These are phyloP conservation scores for Ustilago vetiveriae DNA, from an alignment of 1,284 basidiomycete genomes.

Conservation along the genomic window DNA sequence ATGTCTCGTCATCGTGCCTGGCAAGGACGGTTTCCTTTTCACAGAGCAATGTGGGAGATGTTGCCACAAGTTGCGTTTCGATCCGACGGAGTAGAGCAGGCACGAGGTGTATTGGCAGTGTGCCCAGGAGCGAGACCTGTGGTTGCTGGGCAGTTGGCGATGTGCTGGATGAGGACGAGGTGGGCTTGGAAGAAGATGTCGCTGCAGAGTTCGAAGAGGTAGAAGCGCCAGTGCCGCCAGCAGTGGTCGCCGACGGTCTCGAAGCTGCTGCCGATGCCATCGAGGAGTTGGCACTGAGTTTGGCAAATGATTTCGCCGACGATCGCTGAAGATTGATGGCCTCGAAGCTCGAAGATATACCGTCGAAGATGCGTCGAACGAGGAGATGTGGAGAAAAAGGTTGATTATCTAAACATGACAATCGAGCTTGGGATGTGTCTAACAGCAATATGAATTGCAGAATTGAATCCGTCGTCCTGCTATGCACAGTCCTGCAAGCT, in stretches of 20 bases:
- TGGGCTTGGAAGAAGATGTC: slow-evolving; percentile 3
- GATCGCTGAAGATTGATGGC: no score
- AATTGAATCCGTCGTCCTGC: no score
- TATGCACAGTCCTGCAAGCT: slow-evolving; percentile 6
- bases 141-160: slow-evolving; percentile 18
- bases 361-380: no score
- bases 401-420: slow-evolving; percentile 21
- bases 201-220: slow-evolving; percentile 10
- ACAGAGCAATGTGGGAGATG: slow-evolving; percentile 19
- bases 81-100: slow-evolving; percentile 21
- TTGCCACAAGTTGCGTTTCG: slow-evolving; percentile 12
- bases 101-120: slow-evolving; percentile 19
- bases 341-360: no score
- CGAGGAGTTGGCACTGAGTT: background rate
- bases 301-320: no score
- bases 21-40: slow-evolving; percentile 37
- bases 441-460: no score
- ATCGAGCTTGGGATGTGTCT: no score
- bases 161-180: background rate
- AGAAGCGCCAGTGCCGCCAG: background rate
- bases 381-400: background rate
- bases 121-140: slow-evolving; percentile 41
- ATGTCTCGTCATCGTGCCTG: slow-evolving; percentile 35
- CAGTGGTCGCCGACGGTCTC: background rate
- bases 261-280: slow-evolving; percentile 13